A percentile compares a stretch with the other conserved stretches of the same genome.
These are phyloP conservation scores for Stromatinia cepivora DNA, from an alignment of 2,329 filamentous ascomycete genomes.

Conservation along the genomic window DNA sequence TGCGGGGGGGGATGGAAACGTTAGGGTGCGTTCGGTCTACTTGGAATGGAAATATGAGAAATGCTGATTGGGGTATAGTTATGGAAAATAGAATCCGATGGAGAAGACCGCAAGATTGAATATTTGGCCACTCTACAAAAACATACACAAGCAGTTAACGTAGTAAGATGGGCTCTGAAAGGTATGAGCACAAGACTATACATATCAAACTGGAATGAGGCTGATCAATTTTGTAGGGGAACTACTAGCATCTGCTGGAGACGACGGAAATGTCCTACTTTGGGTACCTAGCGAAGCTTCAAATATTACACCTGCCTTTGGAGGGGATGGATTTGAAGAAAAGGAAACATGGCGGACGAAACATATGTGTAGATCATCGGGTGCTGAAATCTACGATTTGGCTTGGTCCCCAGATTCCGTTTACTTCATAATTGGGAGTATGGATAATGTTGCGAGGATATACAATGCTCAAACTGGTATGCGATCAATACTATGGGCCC, in stretches of 20 bases:
- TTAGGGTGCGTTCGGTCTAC: constrained; percentile 62
- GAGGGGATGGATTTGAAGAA: constrained; percentile 84
- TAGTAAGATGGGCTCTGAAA: constrained; percentile 92
- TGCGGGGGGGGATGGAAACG: constrained; percentile 93
- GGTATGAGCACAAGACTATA: constrained; percentile 53
- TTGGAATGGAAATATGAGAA: neutral
- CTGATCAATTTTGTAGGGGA: constrained; percentile 61
- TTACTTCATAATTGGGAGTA: constrained; percentile 97
- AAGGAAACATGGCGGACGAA: constrained; percentile 97
- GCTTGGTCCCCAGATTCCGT: constrained; percentile 97
- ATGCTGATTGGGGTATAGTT: constrained; percentile 53
- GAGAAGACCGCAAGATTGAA: constrained; percentile 83
- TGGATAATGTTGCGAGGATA: constrained; percentile 97
- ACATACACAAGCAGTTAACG: constrained; percentile 96
- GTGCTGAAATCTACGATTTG: constrained; percentile 95
- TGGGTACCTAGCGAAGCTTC: constrained; percentile 82
- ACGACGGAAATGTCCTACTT: constrained; percentile 94
- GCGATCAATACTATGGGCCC: constrained; percentile 32
- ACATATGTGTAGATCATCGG: constrained; percentile 94
- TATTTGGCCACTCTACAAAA: constrained; percentile 91
- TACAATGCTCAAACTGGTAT: constrained; percentile 90
- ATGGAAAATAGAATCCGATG: constrained; percentile 85
- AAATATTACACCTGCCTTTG: constrained; percentile 66
- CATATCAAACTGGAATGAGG: neutral
- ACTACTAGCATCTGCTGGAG: constrained; percentile 88